Conservation (phyloP, 257 asterid genomes). For the Eucommia ulmoides region DNA sequence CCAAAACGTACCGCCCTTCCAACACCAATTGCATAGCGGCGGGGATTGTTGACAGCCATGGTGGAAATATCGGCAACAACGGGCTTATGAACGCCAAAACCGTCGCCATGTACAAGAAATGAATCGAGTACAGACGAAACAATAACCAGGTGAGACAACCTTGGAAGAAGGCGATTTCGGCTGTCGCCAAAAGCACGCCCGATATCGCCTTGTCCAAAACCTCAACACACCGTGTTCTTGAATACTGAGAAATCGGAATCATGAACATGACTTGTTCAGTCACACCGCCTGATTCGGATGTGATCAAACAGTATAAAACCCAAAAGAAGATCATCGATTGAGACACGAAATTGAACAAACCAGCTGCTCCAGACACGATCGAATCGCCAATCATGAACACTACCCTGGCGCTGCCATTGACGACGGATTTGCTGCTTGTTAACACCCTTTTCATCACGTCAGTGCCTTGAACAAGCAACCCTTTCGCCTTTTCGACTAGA, state of each 20-base stretch:
- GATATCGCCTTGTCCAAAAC: conserved; percentile 82
- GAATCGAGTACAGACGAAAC: conserved; percentile 63
- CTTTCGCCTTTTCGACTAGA: conserved; percentile 82
- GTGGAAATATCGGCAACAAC: conserved; percentile 67
- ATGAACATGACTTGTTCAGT: conserved; percentile 78
- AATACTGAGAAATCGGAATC: conserved; percentile 74
- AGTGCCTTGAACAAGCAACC: conserved; percentile 71
- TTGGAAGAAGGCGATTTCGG: conserved; percentile 76
- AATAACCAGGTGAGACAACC: conserved; percentile 97
- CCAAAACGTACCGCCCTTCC: conserved; percentile 67
- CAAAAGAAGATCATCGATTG: conserved; percentile 83
- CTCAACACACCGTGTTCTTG: conserved; percentile 68
- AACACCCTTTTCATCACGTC: conserved; percentile 67
- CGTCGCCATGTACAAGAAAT: conserved; percentile 82
- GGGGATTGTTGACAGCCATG: conserved; percentile 77
- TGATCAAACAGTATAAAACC: conserved; percentile 79
- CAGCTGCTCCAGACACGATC: conserved; percentile 90
- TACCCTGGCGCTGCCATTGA: conserved; percentile 72
- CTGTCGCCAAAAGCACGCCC: conserved; percentile 77
- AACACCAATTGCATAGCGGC: conserved; percentile 64
- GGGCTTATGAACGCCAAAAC: conserved; percentile 73
- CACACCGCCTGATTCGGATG: conserved; percentile 95
- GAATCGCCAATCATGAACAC: conserved; percentile 52
- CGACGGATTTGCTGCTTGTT: conserved; percentile 51
- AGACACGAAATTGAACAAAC: conserved; percentile 58